Evolutionary conservation across 2,329 filamentous ascomycete species (phyloP), one percentile per base, ranked within the genome.

Genomic region (Parastagonospora avenae): DNA sequence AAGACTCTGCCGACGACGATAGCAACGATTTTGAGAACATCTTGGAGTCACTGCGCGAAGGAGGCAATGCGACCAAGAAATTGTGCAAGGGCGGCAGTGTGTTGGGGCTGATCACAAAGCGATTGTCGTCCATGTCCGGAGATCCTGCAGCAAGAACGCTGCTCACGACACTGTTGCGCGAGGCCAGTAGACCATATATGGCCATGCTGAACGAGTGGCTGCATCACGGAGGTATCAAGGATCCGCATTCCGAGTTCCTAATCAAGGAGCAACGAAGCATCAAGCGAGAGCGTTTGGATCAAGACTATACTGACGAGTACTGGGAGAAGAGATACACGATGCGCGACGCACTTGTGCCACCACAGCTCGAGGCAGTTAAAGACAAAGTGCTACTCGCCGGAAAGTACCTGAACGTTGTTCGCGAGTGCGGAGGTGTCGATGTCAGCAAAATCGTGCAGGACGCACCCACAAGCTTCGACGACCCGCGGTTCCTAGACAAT

Each of bases 271-370:
- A 96, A 64, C 95, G 93, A 74, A 96, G 92, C 67, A 97, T 99
- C 63, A 88, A 89, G 51, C 85, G 94, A 35, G 94, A 97, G 71
- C 84, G 90, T 52, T 79, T 99, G 2, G 92, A 97, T 68, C 88
- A 96, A 69, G 94, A 99, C 72, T 99, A 97, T 67, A 99, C 93
- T 0, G 94, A 99, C 72, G 94, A 99, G 68, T 99, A 99, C 74
- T 99, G 94, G 94, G 94, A 99, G 72, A 91, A 96, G 68, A 84
- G 94, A 57, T 99, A 99, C 70, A 97, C 94, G 4, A 89, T 99
- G 56, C 88, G 94, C 52, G 91, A 96, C 54, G 86, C 91, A 42
- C 90, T 96, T 53, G 87, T 97, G 1, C 94, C 94, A 2, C 92
- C 93, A 8, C 94, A 99, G 70, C 83, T 99, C 4, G 89, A 94